These are phyloP conservation scores for Trichomonas vaginalis DNA, from an alignment of 208 protist genomes.

Conservation along the genomic window DNA sequence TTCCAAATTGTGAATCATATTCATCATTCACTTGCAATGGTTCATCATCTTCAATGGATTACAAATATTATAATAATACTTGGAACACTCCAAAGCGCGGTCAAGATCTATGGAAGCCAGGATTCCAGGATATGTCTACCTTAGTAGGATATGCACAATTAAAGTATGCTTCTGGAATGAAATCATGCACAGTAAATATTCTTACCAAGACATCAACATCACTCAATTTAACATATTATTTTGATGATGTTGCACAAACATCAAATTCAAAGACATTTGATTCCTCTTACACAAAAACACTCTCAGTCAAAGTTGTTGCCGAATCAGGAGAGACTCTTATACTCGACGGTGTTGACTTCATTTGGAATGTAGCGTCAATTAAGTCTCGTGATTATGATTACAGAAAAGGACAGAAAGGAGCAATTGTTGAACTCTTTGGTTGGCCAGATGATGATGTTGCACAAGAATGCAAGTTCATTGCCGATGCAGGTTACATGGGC, in stretches of 20 bases:
- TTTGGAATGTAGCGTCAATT: constrained; percentile 34
- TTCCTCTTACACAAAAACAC: background rate
- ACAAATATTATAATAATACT: background rate
- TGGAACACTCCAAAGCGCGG: constrained; percentile 27
- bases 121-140: constrained; percentile 34
- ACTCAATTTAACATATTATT: constrained; percentile 29
- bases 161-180: constrained; percentile 23
- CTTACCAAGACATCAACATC: background rate
- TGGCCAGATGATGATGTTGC: constrained; percentile 31
- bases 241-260: constrained; percentile 30
- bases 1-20: background rate
- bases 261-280: constrained; percentile 1
- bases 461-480: background rate
- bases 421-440: constrained; percentile 48
- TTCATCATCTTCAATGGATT: background rate
- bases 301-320: constrained; percentile 23
- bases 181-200: background rate
- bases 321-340: constrained; percentile 20
- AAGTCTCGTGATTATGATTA: constrained; percentile 8
- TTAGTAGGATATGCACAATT: constrained; percentile 30
- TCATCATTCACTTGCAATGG: background rate
- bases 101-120: background rate
- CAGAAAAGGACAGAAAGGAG: constrained; percentile 48
- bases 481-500: constrained; percentile 20
- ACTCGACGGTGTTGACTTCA: constrained; percentile 39